These are phyloP conservation scores for Phytophthora sojae DNA, from an alignment of 352 stramenopile species.

Conservation along the genomic window DNA sequence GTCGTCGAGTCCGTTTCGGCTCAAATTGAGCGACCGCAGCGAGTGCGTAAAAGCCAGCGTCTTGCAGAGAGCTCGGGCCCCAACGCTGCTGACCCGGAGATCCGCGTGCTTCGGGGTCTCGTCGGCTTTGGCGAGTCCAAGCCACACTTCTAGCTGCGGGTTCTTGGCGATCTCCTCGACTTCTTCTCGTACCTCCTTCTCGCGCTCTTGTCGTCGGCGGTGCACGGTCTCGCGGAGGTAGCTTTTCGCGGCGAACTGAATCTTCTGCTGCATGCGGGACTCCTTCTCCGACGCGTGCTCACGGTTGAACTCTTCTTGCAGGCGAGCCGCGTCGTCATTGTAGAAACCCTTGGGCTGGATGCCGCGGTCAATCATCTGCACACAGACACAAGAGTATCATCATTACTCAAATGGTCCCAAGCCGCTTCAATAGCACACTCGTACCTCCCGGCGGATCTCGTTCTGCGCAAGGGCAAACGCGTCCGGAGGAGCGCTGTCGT, in stretches of 20 bases:
- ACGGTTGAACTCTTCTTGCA: constrained; percentile 84
- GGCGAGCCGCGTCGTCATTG: constrained; percentile 82
- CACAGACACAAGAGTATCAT: background rate
- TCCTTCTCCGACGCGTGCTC: constrained; percentile 75
- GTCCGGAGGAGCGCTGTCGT: constrained; percentile 71
- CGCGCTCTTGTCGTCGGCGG: constrained; percentile 66
- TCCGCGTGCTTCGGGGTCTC: constrained; percentile 61
- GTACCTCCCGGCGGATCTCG: constrained; percentile 81
- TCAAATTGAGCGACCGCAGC: constrained; percentile 69
- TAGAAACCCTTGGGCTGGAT: constrained; percentile 89
- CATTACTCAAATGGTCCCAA: background rate
- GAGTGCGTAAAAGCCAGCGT: constrained; percentile 73
- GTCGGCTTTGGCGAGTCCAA: constrained; percentile 63
- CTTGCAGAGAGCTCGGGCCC: constrained; percentile 74
- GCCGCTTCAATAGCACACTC: background rate
- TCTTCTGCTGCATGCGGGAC: constrained; percentile 66
- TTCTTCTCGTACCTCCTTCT: constrained; percentile 78
- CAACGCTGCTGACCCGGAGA: constrained; percentile 62
- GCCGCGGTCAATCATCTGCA: constrained; percentile 82
- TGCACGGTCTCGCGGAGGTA: constrained; percentile 84
- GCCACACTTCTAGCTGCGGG: constrained; percentile 78
- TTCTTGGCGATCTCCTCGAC: constrained; percentile 74
- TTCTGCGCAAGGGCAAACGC: constrained; percentile 82
- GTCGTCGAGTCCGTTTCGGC: constrained; percentile 72
- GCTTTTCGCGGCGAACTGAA: constrained; percentile 75